A percentile compares a stretch with the other conserved stretches of the same genome.
These are phyloP conservation scores for Tetrahymena borealis DNA, from an alignment of 73 alveolate species.

Conservation along the genomic window DNA sequence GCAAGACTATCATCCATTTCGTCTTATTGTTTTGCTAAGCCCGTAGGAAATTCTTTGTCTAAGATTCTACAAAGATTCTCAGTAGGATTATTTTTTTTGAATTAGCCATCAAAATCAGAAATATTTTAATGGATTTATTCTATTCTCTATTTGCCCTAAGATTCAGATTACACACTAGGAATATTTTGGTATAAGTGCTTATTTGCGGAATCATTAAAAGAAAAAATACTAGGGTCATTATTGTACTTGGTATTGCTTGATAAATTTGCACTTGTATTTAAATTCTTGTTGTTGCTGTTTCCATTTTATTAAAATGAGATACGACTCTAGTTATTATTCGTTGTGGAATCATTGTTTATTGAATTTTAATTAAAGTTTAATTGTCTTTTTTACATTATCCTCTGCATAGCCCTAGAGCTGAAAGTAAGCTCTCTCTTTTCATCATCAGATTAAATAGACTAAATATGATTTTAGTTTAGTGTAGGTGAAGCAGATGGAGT, in stretches of 20 bases:
- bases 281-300: not conserved
- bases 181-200: not conserved
- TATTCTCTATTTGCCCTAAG: not conserved
- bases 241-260: not conserved
- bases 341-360: not conserved
- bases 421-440: not conserved
- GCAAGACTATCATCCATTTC: not conserved
- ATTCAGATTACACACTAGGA: not conserved
- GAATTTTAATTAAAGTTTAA: not conserved
- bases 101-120: not conserved
- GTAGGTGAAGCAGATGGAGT: not conserved
- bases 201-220: not conserved
- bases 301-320: not conserved
- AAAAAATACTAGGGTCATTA: not conserved
- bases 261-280: not conserved
- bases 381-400: not conserved
- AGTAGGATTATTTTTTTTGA: not conserved
- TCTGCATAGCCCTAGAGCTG: not conserved
- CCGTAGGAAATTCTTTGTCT: not conserved
- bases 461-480: not conserved
- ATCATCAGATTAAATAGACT: not conserved
- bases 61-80: not conserved
- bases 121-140: not conserved
- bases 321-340: not conserved
- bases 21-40: not conserved